Conservation (phyloP, 139 green algal species). For the Volvox africanus region DNA sequence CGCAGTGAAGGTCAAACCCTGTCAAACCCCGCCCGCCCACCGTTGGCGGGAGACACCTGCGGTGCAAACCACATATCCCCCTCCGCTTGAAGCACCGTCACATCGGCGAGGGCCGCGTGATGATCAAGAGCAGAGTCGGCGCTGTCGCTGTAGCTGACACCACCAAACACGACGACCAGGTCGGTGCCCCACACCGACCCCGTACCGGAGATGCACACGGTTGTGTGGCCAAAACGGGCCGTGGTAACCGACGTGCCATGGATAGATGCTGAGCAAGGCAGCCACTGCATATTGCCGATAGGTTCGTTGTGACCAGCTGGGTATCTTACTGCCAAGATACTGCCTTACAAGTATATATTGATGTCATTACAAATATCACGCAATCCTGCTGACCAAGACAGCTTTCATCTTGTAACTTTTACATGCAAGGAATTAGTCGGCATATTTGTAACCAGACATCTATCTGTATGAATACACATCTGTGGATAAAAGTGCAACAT, state of each 20-base stretch:
- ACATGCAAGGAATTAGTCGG: no score
- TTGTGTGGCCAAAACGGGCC: conserved; percentile 56
- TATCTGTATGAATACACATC: no score
- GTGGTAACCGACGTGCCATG: neutral
- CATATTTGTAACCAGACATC: no score
- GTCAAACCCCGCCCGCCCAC: neutral
- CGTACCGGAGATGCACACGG: conserved; percentile 29
- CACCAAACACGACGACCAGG: conserved; percentile 60
- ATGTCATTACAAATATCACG: no score
- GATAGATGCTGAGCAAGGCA: conserved; percentile 15
- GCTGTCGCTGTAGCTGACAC: conserved; percentile 31
- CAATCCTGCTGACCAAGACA: no score
- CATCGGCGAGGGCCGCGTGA: conserved; percentile 56
- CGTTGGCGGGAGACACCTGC: conserved; percentile 15
- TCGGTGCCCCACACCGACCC: conserved; percentile 46
- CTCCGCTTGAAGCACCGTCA: conserved; percentile 59
- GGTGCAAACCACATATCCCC: conserved; percentile 57
- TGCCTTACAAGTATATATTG: no score
- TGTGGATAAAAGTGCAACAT: no score
- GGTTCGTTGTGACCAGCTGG: neutral
- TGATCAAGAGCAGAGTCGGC: neutral
- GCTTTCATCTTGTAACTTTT: no score
- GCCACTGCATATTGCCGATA: conserved; percentile 31
- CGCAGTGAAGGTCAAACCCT: no score
- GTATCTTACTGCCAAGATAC: no score